Base-by-base conservation (phyloP, 1,284 basidiomycete genomes). In the Cerioporus squamosus region DNA sequence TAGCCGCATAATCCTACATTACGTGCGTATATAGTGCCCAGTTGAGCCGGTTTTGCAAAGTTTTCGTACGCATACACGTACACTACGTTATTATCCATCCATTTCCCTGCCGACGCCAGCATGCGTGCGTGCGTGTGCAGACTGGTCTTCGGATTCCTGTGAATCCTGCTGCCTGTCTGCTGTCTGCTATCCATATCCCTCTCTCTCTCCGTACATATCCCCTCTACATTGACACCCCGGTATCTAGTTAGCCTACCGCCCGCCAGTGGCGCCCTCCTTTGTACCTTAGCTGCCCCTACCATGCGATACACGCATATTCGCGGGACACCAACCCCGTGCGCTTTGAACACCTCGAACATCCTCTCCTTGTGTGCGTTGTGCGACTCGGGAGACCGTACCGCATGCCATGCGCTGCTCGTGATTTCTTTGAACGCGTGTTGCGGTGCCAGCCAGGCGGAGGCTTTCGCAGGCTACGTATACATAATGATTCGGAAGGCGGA, bases 1-100 rank as follows among this genome's bases (percentile, higher is more conserved):
- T 4, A 51, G 26, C 62, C 51, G 42, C 63, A 55, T 64, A 64
- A 62, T 64, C 29, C 23, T 62, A 62, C 58, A 42, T 58, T 64
- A 64, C 60, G 50, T 44, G 60, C 63, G 47, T 64, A 59, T 61
- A 57, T 29, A 56, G 48, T 56, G 44, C 44, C 40, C 50, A 40
- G 26, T 29, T n/a, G n/a, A n/a, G n/a, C n/a, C n/a, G n/a, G n/a
- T n/a, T n/a, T n/a, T 39, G 20, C 26, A 9, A 29, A 51, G 23
- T 52, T 10, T 12, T n/a, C n/a, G n/a, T n/a, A 51, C 47, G 47
- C 36, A 49, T 49, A 38, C 22, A n/a, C 45, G 57, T 51, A 54
- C 59, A 45, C 62, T 61, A 59, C 63, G 57, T 64, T 61, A 61
- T 61, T 51, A 36, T 26, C 26, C n/a, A n/a, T n/a, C n/a, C n/a